These are phyloP conservation scores for Trypanosoma avium DNA, from an alignment of 208 protist species.

Conservation along the genomic window DNA sequence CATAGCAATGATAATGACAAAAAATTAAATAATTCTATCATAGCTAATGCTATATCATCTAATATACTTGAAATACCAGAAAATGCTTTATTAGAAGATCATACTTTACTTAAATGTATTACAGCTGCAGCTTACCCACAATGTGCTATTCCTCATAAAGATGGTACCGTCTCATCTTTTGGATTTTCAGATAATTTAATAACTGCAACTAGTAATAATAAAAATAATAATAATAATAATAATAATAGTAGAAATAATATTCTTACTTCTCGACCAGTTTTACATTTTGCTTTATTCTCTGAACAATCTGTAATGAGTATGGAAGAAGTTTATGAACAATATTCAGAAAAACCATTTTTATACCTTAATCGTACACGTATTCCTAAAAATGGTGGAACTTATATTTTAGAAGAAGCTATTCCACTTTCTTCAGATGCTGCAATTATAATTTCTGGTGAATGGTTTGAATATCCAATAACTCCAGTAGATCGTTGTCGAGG, in stretches of 20 bases:
- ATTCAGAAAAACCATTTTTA: constrained; percentile 37
- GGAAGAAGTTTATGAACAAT: constrained; percentile 4
- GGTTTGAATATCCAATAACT: constrained; percentile 38
- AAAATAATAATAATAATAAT: background rate
- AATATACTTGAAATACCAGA: constrained; percentile 40
- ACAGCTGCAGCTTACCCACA: constrained; percentile 72
- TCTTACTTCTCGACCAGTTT: background rate
- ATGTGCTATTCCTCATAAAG: constrained; percentile 45
- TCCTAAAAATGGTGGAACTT: constrained; percentile 21
- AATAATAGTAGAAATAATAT: background rate
- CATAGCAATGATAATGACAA: background rate
- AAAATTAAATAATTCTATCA: background rate
- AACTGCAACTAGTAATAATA: constrained; percentile 10
- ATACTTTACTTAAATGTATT: constrained; percentile 47
- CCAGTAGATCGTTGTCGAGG: constrained; percentile 70
- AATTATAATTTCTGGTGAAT: constrained; percentile 67
- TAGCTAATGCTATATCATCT: constrained; percentile 4
- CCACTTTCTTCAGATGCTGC: constrained; percentile 60
- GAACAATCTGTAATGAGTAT: constrained; percentile 28
- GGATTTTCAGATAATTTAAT: constrained; percentile 18
- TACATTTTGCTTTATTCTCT: constrained; percentile 41
- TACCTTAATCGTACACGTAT: constrained; percentile 45
- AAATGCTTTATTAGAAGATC: constrained; percentile 33
- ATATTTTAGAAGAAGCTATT: constrained; percentile 31
- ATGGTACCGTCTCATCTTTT: constrained; percentile 28